Evolutionary conservation across 768 basidiomycete genomes (phyloP).

Genomic region (Gautieria morchelliformis): DNA sequence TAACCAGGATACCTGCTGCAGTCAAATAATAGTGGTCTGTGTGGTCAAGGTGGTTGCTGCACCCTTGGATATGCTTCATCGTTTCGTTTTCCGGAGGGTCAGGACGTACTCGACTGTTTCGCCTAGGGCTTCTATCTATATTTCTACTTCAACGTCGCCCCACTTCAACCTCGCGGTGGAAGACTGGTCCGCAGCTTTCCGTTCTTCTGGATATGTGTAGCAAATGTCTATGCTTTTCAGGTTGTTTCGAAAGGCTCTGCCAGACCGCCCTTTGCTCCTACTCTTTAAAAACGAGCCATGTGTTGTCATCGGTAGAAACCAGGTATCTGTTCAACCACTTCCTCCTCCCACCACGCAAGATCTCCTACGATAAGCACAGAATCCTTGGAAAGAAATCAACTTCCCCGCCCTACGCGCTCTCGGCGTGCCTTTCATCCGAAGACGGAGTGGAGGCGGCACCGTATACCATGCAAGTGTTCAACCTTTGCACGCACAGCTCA

Average conservation of each 20-base stretch:
- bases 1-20: not conserved
- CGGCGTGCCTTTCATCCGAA: conserved; percentile 67
- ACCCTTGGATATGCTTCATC: not conserved
- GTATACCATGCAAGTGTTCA: conserved; percentile 76
- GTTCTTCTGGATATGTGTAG: not conserved
- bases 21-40: not conserved
- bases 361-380: conserved; percentile 32
- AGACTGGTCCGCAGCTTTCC: conserved; percentile 58
- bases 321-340: conserved; percentile 21
- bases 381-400: conserved; percentile 97
- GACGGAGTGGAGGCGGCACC: conserved; percentile 89
- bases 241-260: conserved; percentile 71
- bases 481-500: not conserved
- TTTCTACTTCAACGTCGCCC: conserved; percentile 72
- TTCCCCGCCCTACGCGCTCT: conserved; percentile 41
- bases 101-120: not conserved
- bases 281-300: conserved; percentile 84
- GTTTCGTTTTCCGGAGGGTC: not conserved
- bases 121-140: conserved; percentile 33
- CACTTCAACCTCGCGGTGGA: conserved; percentile 87
- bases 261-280: conserved; percentile 62
- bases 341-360: not conserved
- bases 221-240: conserved; percentile 29
- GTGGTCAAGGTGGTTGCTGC: not conserved
- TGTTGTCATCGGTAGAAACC: conserved; percentile 90